Conservation (phyloP, 2,329 filamentous ascomycete genomes). For the Stachybotrys elegans region DNA sequence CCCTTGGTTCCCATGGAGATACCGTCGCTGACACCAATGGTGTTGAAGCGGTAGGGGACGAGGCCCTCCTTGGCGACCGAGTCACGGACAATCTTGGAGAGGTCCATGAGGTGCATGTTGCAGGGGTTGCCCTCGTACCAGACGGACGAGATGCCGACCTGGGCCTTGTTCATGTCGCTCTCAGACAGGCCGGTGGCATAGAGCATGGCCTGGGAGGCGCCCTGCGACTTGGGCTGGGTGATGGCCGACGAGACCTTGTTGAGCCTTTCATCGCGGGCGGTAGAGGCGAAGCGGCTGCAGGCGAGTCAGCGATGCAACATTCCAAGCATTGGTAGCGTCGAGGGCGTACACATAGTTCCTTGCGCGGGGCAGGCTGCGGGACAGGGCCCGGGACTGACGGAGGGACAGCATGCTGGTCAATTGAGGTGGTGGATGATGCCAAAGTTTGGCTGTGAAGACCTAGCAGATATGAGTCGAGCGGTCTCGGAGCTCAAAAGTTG, state of each 20-base stretch:
- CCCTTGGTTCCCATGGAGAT: conserved; percentile 98
- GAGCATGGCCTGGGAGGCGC: conserved; percentile 97
- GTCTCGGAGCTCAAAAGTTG: conserved; percentile 18
- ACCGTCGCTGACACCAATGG: conserved; percentile 92
- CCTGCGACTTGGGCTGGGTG: conserved; percentile 96
- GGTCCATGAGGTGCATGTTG: conserved; percentile 96
- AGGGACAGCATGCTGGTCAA: conserved; percentile 19
- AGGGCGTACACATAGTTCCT: conserved; percentile 20
- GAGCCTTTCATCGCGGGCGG: conserved; percentile 52
- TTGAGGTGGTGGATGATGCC: conserved; percentile 2
- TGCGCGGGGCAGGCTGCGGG: conserved; percentile 15
- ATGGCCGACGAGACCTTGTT: conserved; percentile 83
- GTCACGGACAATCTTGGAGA: conserved; percentile 69
- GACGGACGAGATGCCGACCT: conserved; percentile 95
- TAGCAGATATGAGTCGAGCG: conserved; percentile 16
- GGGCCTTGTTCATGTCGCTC: conserved; percentile 88
- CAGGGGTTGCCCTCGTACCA: conserved; percentile 99
- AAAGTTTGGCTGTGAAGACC: conserved; percentile 3
- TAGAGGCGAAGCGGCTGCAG: conserved; percentile 43
- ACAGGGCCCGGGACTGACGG: conserved; percentile 19
- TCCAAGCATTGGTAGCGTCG: neutral
- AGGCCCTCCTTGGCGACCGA: conserved; percentile 66
- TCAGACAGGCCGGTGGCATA: conserved; percentile 89
- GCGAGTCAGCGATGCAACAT: neutral
- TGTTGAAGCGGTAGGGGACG: conserved; percentile 97